Conservation (phyloP, 352 stramenopile species). For the Albugo candida region DNA sequence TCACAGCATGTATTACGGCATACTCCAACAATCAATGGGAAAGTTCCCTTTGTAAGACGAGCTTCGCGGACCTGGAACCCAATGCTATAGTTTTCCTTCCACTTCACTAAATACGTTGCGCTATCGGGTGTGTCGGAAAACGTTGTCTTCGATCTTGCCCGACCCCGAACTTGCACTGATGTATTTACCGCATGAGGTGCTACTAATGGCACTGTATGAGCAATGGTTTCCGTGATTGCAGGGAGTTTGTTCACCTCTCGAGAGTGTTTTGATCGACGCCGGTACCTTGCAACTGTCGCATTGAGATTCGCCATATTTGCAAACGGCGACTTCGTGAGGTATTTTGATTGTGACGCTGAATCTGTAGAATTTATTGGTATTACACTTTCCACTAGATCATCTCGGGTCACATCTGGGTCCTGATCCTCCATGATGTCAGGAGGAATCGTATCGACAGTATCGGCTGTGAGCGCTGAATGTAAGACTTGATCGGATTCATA, state of each 20-base stretch:
- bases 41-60: conserved; percentile 53
- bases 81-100: conserved; percentile 75
- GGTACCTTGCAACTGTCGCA: conserved; percentile 54
- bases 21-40: conserved; percentile 58
- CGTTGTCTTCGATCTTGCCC: conserved; percentile 49
- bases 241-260: conserved; percentile 39
- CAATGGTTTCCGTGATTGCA: conserved; percentile 28
- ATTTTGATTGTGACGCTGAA: background rate
- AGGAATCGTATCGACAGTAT: no score
- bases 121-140: conserved; percentile 67
- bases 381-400: no score
- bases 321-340: background rate
- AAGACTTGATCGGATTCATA: no score
- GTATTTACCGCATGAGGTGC: conserved; percentile 72
- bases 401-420: no score
- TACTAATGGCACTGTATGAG: conserved; percentile 53
- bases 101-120: conserved; percentile 73
- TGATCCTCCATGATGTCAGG: no score
- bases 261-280: conserved; percentile 53
- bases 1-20: conserved; percentile 75
- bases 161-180: conserved; percentile 59
- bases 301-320: conserved; percentile 18
- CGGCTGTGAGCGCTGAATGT: no score
- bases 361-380: no score
- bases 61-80: conserved; percentile 70